A percentile compares a stretch with the other conserved stretches of the same genome.
phyloP scores from a whole-genome alignment of 1,284 basidiomycete species.

The Cutaneotrichosporon mucoides region DNA sequence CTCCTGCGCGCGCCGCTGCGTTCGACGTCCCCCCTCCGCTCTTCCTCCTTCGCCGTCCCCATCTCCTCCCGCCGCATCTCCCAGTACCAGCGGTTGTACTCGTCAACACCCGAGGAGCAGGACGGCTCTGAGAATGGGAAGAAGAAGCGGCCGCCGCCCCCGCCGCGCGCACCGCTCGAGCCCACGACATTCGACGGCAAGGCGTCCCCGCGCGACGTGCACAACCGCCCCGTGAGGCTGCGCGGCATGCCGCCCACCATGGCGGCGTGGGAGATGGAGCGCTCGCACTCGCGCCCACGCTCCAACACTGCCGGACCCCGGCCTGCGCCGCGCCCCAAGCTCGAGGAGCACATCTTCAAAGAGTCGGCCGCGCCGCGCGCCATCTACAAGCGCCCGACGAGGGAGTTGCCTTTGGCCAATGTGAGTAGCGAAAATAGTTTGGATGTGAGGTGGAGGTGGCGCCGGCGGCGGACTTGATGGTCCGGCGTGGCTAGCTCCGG shows the following conservation, averaged over 20 bases:
- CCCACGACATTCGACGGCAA: constrained; percentile 35
- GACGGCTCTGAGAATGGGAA: not conserved
- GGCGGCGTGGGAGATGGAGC: constrained; percentile 17
- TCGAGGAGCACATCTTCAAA: constrained; percentile 16
- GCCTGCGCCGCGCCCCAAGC: not conserved
- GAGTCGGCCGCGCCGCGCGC: constrained; percentile 14
- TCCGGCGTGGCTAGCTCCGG: no score
- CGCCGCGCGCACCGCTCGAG: constrained; percentile 11
- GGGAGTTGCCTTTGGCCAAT: constrained; percentile 34
- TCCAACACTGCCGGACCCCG: constrained; percentile 2
- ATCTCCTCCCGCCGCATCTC: not conserved
- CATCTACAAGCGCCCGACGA: constrained; percentile 14
- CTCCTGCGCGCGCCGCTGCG: not conserved
- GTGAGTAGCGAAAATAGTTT: constrained; percentile 22
- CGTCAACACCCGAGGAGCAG: no score
- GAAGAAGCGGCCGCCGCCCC: not conserved
- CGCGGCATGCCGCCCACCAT: constrained; percentile 27
- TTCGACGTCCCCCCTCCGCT: not conserved
- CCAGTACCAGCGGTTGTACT: no score
- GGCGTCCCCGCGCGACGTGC: constrained; percentile 29
- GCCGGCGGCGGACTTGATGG: no score
- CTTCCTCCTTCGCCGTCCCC: not conserved
- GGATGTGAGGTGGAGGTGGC: no score
- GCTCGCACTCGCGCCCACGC: not conserved
- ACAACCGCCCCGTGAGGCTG: constrained; percentile 26